Evolutionary conservation across 495 filamentous ascomycete genomes (phyloP).

Genomic region (Paragyromitra xinjiangensis): DNA sequence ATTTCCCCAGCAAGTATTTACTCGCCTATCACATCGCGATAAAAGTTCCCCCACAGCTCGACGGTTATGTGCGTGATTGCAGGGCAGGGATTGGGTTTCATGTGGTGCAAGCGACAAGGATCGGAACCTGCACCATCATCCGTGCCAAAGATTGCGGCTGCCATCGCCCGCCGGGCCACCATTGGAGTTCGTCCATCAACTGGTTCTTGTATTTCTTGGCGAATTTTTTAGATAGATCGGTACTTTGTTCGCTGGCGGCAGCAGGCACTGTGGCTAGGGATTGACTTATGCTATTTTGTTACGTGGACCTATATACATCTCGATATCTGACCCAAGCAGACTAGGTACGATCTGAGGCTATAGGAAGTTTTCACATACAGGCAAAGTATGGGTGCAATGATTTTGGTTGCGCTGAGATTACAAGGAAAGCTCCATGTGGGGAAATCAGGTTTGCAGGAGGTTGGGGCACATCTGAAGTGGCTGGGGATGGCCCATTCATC

Average conservation of each 20-base stretch:
- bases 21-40: slow-evolving; percentile 23
- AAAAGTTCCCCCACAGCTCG: slow-evolving; percentile 20
- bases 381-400: background rate
- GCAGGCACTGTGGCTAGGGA: background rate
- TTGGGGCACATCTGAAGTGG: slow-evolving; percentile 29
- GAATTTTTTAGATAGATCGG: background rate
- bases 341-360: background rate
- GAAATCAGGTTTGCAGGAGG: slow-evolving; percentile 24
- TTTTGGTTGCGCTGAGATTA: background rate
- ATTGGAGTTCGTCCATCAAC: slow-evolving; percentile 5
- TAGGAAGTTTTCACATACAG: background rate
- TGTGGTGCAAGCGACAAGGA: slow-evolving; percentile 40
- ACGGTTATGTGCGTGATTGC: slow-evolving; percentile 34
- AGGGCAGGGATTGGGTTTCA: slow-evolving; percentile 48
- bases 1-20: slow-evolving; percentile 21
- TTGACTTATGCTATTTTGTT: background rate
- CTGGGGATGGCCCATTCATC: slow-evolving; percentile 22
- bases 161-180: background rate
- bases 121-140: slow-evolving; percentile 35
- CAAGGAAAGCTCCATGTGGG: background rate
- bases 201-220: slow-evolving; percentile 1
- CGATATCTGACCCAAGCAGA: background rate
- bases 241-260: slow-evolving; percentile 2
- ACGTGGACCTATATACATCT: background rate
- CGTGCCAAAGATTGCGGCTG: slow-evolving; percentile 28